phyloP scores from a whole-genome alignment of 2,329 filamentous ascomycete genomes.

The Triangularia setosa region DNA sequence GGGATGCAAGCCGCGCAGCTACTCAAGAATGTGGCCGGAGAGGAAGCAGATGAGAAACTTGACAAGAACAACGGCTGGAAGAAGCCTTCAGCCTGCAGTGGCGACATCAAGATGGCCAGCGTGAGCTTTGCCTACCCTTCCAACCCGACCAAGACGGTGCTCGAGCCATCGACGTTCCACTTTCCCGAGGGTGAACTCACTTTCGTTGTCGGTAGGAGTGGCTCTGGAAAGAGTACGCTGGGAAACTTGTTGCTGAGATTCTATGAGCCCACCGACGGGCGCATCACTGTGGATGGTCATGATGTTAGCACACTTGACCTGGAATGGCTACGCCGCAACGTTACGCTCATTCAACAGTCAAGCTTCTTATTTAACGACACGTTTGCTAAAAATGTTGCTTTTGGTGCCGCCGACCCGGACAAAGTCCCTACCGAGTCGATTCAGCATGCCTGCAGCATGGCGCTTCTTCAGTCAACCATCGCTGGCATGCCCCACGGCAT shows the following conservation, averaged over 20 bases:
- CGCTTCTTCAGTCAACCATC: conserved; percentile 66
- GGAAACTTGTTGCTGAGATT: conserved; percentile 75
- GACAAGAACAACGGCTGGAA: conserved; percentile 12
- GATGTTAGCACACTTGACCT: conserved; percentile 59
- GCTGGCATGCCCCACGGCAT: conserved; percentile 63
- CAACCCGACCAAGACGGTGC: conserved; percentile 55
- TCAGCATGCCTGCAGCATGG: conserved; percentile 58
- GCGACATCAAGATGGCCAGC: conserved; percentile 65
- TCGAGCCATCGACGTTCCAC: conserved; percentile 60
- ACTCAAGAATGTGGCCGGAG: conserved; percentile 47
- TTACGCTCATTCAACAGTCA: conserved; percentile 79
- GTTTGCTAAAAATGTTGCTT: conserved; percentile 70
- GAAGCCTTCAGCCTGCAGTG: conserved; percentile 46
- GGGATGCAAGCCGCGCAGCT: conserved; percentile 69
- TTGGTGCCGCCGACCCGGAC: conserved; percentile 56
- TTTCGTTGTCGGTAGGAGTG: conserved; percentile 81
- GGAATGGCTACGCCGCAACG: conserved; percentile 70
- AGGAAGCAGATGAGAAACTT: conserved; percentile 28
- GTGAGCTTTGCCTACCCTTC: conserved; percentile 82
- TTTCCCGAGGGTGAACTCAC: conserved; percentile 71
- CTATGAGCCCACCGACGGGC: conserved; percentile 63
- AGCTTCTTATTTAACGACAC: conserved; percentile 79
- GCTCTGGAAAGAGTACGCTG: conserved; percentile 88
- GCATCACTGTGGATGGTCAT: conserved; percentile 65
- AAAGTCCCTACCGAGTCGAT: conserved; percentile 53